These are phyloP conservation scores for Lathyrus sativus DNA, from an alignment of 306 rosid genomes.

Conservation along the genomic window DNA sequence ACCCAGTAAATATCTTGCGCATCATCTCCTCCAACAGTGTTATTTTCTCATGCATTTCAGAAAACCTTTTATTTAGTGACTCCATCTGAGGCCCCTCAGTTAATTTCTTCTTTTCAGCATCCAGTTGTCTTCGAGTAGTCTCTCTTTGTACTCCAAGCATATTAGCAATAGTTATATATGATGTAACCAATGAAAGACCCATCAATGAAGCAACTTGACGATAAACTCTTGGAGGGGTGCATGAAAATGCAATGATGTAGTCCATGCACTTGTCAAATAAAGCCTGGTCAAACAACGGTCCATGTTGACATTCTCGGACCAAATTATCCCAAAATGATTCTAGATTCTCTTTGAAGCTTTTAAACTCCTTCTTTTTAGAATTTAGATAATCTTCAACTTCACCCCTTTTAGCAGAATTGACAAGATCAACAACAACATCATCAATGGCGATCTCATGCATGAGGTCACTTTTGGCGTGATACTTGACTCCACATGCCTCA, in stretches of 20 bases:
- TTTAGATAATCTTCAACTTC: constrained; percentile 86
- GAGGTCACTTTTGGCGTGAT: constrained; percentile 64
- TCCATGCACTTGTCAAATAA: constrained; percentile 99
- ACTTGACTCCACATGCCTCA: constrained; percentile 97
- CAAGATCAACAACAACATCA: constrained; percentile 92
- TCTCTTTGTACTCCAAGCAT: too few relatives aligned
- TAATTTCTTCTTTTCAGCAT: constrained; percentile 89
- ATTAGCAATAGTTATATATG: too few relatives aligned
- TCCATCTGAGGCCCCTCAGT: constrained; percentile 91
- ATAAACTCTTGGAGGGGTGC: constrained; percentile 98
- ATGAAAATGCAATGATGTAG: constrained; percentile 90
- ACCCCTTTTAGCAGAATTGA: constrained; percentile 79
- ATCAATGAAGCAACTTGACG: too few relatives aligned
- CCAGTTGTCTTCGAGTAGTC: too few relatives aligned
- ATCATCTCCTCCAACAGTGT: constrained; percentile 92
- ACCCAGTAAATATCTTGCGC: constrained; percentile 97
- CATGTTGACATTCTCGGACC: constrained; percentile 87
- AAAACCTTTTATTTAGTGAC: constrained; percentile 82
- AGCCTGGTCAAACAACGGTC: constrained; percentile 87
- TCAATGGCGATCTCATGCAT: constrained; percentile 87
- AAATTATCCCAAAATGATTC: constrained; percentile 82
- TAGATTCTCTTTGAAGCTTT: constrained; percentile 88
- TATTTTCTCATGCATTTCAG: constrained; percentile 80
- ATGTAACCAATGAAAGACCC: too few relatives aligned
- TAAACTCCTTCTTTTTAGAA: constrained; percentile 86